Percentiles rank a stretch among this genome's conserved stretches.
These are phyloP conservation scores for Breynia disticha DNA, from an alignment of 441 rosid species.

Conservation along the genomic window DNA sequence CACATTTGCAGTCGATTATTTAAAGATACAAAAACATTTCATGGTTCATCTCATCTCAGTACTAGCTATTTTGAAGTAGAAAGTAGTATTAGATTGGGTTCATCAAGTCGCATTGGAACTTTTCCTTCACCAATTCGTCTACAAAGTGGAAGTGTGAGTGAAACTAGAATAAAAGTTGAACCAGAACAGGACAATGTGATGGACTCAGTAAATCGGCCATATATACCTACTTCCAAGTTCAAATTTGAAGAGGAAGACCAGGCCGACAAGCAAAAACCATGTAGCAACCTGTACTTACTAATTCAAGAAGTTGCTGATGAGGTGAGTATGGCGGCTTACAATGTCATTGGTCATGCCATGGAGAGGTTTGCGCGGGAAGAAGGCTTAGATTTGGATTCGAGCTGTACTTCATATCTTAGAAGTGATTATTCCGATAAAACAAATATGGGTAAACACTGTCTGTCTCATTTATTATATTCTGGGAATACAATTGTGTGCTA, in stretches of 20 bases:
- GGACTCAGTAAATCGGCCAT: conserved; percentile 19
- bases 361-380: conserved; percentile 44
- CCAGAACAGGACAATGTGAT: conserved; percentile 18
- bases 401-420: conserved; percentile 39
- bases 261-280: conserved; percentile 18
- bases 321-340: conserved; percentile 57
- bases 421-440: conserved; percentile 26
- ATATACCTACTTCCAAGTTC: conserved; percentile 18
- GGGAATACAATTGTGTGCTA: too few relatives aligned
- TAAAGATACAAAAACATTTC: too few relatives aligned
- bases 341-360: conserved; percentile 50
- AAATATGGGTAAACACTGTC: background rate
- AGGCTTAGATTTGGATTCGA: conserved; percentile 30
- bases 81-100: conserved; percentile 10
- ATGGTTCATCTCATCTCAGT: conserved; percentile 6
- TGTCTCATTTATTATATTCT: background rate
- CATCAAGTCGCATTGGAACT: conserved; percentile 13
- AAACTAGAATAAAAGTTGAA: conserved; percentile 14
- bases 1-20: too few relatives aligned
- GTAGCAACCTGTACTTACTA: conserved; percentile 42
- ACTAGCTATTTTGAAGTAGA: conserved; percentile 13
- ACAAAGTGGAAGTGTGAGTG: conserved; percentile 8
- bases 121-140: conserved; percentile 2
- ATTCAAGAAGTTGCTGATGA: conserved; percentile 70
- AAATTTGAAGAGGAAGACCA: conserved; percentile 18